A percentile compares a stretch with the other conserved stretches of the same genome.
Evolutionary conservation across 164 flowering plant species (phyloP).

Genomic region (Stephania japonica): DNA sequence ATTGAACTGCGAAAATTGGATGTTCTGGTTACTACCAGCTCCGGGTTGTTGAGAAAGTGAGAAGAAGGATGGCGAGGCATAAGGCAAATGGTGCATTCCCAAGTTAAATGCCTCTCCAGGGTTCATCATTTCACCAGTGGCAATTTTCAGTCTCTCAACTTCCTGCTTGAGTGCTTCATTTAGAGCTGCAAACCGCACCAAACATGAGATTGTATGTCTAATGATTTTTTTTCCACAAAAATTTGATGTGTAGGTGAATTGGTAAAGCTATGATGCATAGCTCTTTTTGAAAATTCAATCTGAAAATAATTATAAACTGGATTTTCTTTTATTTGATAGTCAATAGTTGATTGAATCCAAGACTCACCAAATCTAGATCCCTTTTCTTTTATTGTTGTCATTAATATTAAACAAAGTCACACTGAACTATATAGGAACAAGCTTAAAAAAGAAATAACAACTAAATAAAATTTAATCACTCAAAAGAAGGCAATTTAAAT

Average conservation of each 20-base stretch:
- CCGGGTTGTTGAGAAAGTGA: conserved; percentile 39
- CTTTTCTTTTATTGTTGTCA: no score
- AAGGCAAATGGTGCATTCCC: conserved; percentile 58
- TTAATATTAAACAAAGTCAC: no score
- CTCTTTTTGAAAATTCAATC: neutral
- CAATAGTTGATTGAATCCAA: neutral
- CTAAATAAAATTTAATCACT: no score
- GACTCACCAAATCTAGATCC: neutral
- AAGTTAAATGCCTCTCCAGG: conserved; percentile 47
- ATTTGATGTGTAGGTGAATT: neutral
- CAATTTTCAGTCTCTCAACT: conserved; percentile 71
- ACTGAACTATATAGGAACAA: no score
- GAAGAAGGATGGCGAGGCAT: conserved; percentile 38
- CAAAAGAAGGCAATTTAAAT: no score
- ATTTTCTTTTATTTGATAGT: no score
- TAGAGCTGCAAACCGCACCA: conserved; percentile 38
- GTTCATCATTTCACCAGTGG: conserved; percentile 59
- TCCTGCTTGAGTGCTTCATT: conserved; percentile 84
- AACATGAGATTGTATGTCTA: neutral
- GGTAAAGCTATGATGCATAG: neutral
- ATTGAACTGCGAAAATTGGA: conserved; percentile 46
- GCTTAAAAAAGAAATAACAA: no score
- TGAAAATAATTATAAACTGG: no score
- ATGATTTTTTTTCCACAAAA: neutral
- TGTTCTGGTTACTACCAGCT: conserved; percentile 26